Base-by-base conservation (phyloP, 805 yeast genomes). In the Kazachstania taianensis region DNA sequence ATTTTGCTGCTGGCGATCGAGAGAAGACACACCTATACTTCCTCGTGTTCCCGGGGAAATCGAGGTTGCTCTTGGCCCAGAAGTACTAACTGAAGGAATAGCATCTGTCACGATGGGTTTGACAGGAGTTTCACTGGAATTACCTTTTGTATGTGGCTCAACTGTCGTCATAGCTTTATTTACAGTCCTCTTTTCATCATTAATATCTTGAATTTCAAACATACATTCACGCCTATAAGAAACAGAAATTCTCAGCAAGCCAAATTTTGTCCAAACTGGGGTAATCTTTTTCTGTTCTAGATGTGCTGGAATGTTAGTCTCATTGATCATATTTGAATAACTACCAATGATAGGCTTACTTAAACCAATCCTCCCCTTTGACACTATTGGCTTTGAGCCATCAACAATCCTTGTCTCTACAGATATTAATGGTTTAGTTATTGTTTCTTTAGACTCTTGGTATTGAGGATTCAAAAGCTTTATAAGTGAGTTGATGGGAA, bases 321-420 rank as follows among this genome's bases (percentile, higher is more conserved):
- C 62, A 38, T 58, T 59, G 20, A 57, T 46, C 7, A 46, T 40
- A 36, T 57, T 58, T 5, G 59, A 44, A 35, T 58, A 55, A 14
- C 59, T 50, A 12, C 59, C 50, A 9, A 75, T 69, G 2, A 79
- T 69, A 4, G 78, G 63, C 53, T 81, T 80, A 42, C 89, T 78
- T 36, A 89, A 66, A 0, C 96, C 96, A 17, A 86, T 72, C 42
- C 96, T 64, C 3, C 95, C 94, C 52, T 77, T 78, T 1, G 94
- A 79, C 8, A 77, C 66, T 20, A 87, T 81, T 1, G 92, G 80
- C 44, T 75, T 73, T 12, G 78, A 71, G 0, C 95, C 96, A 53
- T 86, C 87, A 22, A 82, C 51, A 0, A 81, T 57, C 37, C 84
- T 67, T 33, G 79, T 72, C 5, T 75, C 73, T 2, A 87, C 58